A percentile compares a stretch with the other conserved stretches of the same genome.
Evolutionary conservation across 1,284 basidiomycete species (phyloP).

Genomic region (Cutaneotrichosporon dermatis): DNA sequence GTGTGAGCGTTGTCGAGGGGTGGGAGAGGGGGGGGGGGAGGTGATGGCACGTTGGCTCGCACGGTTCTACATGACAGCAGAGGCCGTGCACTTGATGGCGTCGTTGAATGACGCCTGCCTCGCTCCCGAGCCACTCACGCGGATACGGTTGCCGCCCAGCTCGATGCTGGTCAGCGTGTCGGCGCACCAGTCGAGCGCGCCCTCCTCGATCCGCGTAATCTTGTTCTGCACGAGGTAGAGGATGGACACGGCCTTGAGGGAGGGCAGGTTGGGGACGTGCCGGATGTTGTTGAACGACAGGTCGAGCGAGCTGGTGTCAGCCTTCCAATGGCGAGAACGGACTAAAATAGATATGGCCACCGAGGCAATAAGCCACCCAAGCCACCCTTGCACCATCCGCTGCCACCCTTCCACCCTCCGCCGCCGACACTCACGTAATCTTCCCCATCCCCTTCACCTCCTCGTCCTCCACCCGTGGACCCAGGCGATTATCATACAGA

Average conservation of each 20-base stretch:
- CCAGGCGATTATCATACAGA: slow-evolving; percentile 92
- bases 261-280: slow-evolving; percentile 57
- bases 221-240: slow-evolving; percentile 97
- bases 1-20: not conserved
- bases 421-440: slow-evolving; percentile 59
- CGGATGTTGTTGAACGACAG: slow-evolving; percentile 91
- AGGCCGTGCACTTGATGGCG: no score
- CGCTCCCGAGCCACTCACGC: no score
- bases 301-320: slow-evolving; percentile 65
- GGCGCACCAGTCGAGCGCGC: slow-evolving; percentile 57
- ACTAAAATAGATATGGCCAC: not conserved
- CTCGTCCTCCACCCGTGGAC: slow-evolving; percentile 56
- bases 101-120: no score
- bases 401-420: not conserved
- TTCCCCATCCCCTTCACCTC: slow-evolving; percentile 61
- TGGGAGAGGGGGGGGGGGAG: not conserved
- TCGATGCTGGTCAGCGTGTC: slow-evolving; percentile 75
- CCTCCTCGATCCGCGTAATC: slow-evolving; percentile 70
- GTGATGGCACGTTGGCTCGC: no score
- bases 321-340: not conserved
- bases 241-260: slow-evolving; percentile 58
- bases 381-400: no score
- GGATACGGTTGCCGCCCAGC: slow-evolving; percentile 84
- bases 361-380: no score
- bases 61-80: no score